Evolutionary conservation across 2,329 filamentous ascomycete genomes (phyloP).

Genomic region (Penicillium sp.): DNA sequence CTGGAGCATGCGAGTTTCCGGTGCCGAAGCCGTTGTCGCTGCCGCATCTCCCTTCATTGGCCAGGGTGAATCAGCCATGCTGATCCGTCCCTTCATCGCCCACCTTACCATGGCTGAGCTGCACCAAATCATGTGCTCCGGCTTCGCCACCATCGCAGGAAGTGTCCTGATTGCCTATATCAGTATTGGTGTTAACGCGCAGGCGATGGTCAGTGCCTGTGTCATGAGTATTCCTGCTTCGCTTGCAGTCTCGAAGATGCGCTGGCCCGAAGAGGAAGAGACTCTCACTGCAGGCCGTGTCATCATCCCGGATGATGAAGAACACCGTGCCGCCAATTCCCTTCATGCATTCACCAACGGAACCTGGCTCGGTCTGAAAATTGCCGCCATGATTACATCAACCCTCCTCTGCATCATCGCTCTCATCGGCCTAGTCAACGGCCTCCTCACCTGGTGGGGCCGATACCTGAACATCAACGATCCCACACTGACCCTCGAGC

Average conservation of each 20-base stretch:
- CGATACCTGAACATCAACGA: conserved; percentile 70
- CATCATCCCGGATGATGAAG: conserved; percentile 74
- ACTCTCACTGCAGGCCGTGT: conserved; percentile 78
- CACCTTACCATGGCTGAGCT: conserved; percentile 84
- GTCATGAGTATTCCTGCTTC: conserved; percentile 96
- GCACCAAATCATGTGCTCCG: conserved; percentile 89
- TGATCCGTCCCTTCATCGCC: conserved; percentile 81
- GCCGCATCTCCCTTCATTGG: conserved; percentile 92
- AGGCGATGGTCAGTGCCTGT: conserved; percentile 84
- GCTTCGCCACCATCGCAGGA: conserved; percentile 88
- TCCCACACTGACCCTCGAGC: conserved; percentile 68
- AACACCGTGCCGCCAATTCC: conserved; percentile 69
- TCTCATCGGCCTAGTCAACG: conserved; percentile 70
- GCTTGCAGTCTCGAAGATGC: conserved; percentile 82
- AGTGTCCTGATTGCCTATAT: conserved; percentile 86
- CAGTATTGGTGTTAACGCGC: conserved; percentile 73
- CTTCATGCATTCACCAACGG: conserved; percentile 84
- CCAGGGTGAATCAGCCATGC: conserved; percentile 89
- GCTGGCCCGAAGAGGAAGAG: conserved; percentile 84
- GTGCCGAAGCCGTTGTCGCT: conserved; percentile 89
- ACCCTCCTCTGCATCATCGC: conserved; percentile 83
- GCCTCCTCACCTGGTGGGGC: conserved; percentile 80
- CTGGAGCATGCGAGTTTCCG: conserved; percentile 82
- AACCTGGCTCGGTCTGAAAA: conserved; percentile 81
- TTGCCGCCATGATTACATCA: conserved; percentile 76